Conservation (phyloP, 2,329 filamentous ascomycete species). For the Alternaria ventricosa region DNA sequence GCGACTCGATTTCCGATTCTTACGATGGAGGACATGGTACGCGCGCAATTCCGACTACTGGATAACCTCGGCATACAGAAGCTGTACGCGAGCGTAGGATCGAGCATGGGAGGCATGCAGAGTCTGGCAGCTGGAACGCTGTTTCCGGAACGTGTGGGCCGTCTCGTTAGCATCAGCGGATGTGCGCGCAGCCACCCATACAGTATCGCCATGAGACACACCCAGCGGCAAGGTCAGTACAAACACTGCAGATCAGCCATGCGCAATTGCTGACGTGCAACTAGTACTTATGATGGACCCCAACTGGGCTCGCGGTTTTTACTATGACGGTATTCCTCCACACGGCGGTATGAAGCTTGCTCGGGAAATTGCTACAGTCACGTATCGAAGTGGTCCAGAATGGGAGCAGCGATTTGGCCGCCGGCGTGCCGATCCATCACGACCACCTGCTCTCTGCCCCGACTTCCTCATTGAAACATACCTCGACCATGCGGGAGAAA, state of each 20-base stretch:
- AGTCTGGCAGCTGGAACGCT: slow-evolving; percentile 85
- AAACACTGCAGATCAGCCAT: background rate
- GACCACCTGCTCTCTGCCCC: slow-evolving; percentile 90
- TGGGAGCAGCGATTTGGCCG: slow-evolving; percentile 96
- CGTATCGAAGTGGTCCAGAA: slow-evolving; percentile 93
- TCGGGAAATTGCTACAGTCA: slow-evolving; percentile 95
- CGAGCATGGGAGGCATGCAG: slow-evolving; percentile 99
- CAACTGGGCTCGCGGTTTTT: slow-evolving; percentile 94
- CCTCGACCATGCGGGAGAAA: slow-evolving; percentile 95
- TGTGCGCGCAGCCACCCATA: slow-evolving; percentile 96
- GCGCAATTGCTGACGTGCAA: slow-evolving; percentile 9
- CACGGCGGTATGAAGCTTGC: slow-evolving; percentile 98
- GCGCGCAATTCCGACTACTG: slow-evolving; percentile 88
- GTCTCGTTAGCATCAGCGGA: slow-evolving; percentile 87
- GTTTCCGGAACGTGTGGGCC: slow-evolving; percentile 80
- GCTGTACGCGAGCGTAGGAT: slow-evolving; percentile 90
- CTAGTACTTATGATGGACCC: slow-evolving; percentile 96
- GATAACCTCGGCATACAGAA: slow-evolving; percentile 77
- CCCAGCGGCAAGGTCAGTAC: slow-evolving; percentile 75
- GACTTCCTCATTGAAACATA: slow-evolving; percentile 99
- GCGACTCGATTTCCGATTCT: slow-evolving; percentile 95
- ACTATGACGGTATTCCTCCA: slow-evolving; percentile 81
- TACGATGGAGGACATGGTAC: slow-evolving; percentile 97
- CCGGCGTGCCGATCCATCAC: slow-evolving; percentile 81
- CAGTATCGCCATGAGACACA: slow-evolving; percentile 98